These are phyloP conservation scores for Leccinum boreale DNA, from an alignment of 768 basidiomycete species.

Conservation along the genomic window DNA sequence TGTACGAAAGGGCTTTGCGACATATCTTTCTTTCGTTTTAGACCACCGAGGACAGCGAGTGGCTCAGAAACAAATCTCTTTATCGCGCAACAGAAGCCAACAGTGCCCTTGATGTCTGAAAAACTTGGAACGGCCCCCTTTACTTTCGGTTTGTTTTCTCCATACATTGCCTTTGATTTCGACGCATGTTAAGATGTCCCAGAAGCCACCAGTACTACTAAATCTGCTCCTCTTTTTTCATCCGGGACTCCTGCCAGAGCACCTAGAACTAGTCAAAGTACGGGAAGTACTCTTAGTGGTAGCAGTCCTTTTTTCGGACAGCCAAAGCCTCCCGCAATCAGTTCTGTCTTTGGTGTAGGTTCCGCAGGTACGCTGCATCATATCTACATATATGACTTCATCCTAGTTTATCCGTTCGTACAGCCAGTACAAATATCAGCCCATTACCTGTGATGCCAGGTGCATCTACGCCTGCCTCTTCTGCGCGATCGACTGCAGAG, in stretches of 20 bases:
- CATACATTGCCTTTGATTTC: not conserved
- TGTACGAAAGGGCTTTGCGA: not conserved
- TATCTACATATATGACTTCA: not conserved
- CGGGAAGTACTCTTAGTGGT: not conserved
- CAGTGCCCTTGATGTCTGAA: not conserved
- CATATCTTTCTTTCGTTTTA: not conserved
- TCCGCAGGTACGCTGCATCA: not conserved
- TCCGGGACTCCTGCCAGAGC: not conserved
- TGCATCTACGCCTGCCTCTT: not conserved
- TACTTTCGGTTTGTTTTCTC: not conserved
- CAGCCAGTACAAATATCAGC: not conserved
- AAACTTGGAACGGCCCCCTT: not conserved
- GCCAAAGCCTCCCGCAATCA: not conserved
- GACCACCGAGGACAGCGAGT: not conserved
- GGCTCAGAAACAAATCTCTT: not conserved
- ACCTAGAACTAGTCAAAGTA: not conserved
- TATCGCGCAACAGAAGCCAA: not conserved
- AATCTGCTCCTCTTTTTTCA: not conserved
- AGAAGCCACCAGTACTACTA: not conserved
- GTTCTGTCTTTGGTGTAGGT: not conserved
- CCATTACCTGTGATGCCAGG: not conserved
- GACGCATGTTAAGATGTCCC: not conserved
- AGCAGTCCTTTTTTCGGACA: not conserved
- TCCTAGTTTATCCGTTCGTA: not conserved
- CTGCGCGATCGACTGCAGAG: not conserved